Conservation (phyloP, 2,329 filamentous ascomycete species). For the Ploettnerulaceae sp. region DNA sequence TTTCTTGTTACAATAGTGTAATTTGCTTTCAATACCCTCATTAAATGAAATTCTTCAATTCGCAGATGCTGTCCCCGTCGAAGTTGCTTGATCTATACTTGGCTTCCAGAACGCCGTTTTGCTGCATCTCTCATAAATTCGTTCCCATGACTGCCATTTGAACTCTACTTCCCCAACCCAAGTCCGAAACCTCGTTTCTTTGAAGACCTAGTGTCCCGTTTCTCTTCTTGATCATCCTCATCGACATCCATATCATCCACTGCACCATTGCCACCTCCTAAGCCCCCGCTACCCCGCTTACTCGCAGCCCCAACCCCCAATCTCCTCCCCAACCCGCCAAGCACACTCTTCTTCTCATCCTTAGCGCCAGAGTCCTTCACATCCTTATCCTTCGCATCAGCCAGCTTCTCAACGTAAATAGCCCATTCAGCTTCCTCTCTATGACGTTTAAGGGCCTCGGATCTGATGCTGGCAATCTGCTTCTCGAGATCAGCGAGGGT, state of each 20-base stretch:
- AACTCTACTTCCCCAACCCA: slow-evolving; percentile 7
- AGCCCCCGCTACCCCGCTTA: slow-evolving; percentile 35
- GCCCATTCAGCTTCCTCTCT: slow-evolving; percentile 35
- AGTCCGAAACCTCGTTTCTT: slow-evolving; percentile 43
- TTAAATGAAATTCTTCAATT: background rate
- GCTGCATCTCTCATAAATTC: slow-evolving; percentile 1
- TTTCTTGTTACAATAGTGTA: slow-evolving; percentile 1
- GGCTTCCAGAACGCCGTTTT: background rate
- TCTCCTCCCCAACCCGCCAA: slow-evolving; percentile 35
- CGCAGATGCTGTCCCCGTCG: background rate
- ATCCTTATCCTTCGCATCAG: slow-evolving; percentile 41
- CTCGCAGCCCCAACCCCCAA: slow-evolving; percentile 21
- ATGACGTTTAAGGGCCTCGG: slow-evolving; percentile 49
- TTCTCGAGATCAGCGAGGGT: slow-evolving; percentile 71
- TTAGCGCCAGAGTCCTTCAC: slow-evolving; percentile 15
- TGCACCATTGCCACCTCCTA: slow-evolving; percentile 41
- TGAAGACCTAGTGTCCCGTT: slow-evolving; percentile 48
- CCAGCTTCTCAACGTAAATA: slow-evolving; percentile 26
- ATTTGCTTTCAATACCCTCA: slow-evolving; percentile 8
- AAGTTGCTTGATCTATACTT: slow-evolving; percentile 6
- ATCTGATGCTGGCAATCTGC: slow-evolving; percentile 65
- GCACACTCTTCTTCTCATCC: slow-evolving; percentile 42
- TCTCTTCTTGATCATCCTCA: slow-evolving; percentile 46
- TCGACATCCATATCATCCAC: slow-evolving; percentile 54
- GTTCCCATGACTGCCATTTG: background rate